Conservation (phyloP, 805 yeast species). For the Yarrowia keelungensis region DNA sequence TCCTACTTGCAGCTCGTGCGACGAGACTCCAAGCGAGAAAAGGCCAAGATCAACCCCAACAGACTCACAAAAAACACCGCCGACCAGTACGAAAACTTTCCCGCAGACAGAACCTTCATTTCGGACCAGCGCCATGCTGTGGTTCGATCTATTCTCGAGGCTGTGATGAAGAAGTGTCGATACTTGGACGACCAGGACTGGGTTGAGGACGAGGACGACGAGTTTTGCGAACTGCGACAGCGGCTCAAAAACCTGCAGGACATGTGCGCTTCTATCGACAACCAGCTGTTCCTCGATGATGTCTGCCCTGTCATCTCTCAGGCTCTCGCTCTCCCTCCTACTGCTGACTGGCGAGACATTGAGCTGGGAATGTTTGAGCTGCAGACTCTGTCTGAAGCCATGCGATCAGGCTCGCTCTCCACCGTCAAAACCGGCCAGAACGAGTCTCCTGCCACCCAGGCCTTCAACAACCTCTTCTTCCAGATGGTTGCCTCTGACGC, state of each 20-base stretch:
- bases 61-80: conserved; percentile 48
- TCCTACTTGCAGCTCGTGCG: conserved; percentile 74
- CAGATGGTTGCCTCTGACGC: conserved; percentile 59
- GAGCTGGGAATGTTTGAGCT: conserved; percentile 89
- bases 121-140: conserved; percentile 57
- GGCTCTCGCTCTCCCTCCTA: conserved; percentile 51
- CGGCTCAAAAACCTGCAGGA: conserved; percentile 84
- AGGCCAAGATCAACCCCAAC: conserved; percentile 53
- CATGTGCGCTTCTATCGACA: conserved; percentile 67
- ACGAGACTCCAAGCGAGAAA: conserved; percentile 56
- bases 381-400: conserved; percentile 76
- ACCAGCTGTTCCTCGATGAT: conserved; percentile 66
- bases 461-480: conserved; percentile 65
- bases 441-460: conserved; percentile 52
- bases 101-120: conserved; percentile 46
- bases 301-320: conserved; percentile 66
- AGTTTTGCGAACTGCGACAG: conserved; percentile 78
- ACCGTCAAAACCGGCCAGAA: conserved; percentile 56
- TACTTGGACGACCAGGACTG: conserved; percentile 79
- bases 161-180: conserved; percentile 77
- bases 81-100: conserved; percentile 45
- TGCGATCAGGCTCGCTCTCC: conserved; percentile 78
- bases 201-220: conserved; percentile 68
- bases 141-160: conserved; percentile 67
- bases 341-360: conserved; percentile 71